phyloP scores from a whole-genome alignment of 2,329 filamentous ascomycete species.

The Aureobasidium sp. region DNA sequence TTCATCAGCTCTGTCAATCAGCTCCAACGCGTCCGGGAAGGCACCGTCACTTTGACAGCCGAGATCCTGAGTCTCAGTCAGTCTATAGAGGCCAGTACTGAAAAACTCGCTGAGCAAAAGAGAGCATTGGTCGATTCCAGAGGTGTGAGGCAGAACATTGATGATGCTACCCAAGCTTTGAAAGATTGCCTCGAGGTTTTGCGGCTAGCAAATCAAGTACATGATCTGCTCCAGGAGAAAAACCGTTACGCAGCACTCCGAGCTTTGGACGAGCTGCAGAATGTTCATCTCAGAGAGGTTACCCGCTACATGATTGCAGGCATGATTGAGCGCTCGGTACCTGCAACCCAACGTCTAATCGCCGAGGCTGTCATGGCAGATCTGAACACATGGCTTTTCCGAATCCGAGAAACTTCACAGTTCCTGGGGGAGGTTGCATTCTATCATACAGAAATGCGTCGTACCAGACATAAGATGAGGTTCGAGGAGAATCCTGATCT shows the following conservation, averaged over 20 bases:
- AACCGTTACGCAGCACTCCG: slow-evolving; percentile 93
- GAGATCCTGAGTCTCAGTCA: slow-evolving; percentile 91
- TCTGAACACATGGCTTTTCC: slow-evolving; percentile 91
- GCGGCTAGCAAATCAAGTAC: slow-evolving; percentile 85
- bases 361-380: slow-evolving; percentile 96
- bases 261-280: slow-evolving; percentile 89
- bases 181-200: slow-evolving; percentile 89
- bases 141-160: slow-evolving; percentile 87
- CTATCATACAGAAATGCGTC: slow-evolving; percentile 85
- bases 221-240: slow-evolving; percentile 84
- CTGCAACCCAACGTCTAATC: slow-evolving; percentile 83
- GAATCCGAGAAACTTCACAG: slow-evolving; percentile 90
- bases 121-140: slow-evolving; percentile 88
- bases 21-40: slow-evolving; percentile 83
- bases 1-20: slow-evolving; percentile 92
- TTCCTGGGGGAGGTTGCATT: slow-evolving; percentile 94
- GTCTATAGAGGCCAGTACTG: slow-evolving; percentile 89
- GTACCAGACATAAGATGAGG: slow-evolving; percentile 74
- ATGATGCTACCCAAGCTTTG: slow-evolving; percentile 80
- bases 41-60: slow-evolving; percentile 76
- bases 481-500: slow-evolving; percentile 68
- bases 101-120: slow-evolving; percentile 90
- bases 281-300: slow-evolving; percentile 89
- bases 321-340: slow-evolving; percentile 92
- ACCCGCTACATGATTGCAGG: slow-evolving; percentile 92